Conservation (phyloP, 768 basidiomycete species). For the Tylopilus plumbeoviolaceoides region DNA sequence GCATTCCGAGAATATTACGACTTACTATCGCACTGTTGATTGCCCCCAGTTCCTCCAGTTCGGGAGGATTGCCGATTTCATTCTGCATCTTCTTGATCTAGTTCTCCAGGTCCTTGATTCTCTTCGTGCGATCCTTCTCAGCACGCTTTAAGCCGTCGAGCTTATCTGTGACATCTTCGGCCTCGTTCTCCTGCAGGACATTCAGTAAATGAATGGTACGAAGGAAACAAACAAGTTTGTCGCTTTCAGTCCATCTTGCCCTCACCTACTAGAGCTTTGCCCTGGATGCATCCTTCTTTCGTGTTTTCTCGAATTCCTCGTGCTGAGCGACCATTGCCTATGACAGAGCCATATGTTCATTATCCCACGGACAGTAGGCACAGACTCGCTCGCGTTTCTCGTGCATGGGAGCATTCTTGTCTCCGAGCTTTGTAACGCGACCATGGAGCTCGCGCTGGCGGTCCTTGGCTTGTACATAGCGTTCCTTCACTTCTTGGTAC, state of each 20-base stretch:
- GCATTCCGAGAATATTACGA: not conserved
- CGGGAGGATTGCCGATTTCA: slow-evolving; percentile 47
- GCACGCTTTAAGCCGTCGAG: slow-evolving; percentile 55
- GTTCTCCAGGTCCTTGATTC: slow-evolving; percentile 51
- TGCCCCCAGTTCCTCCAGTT: slow-evolving; percentile 44
- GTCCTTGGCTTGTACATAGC: slow-evolving; percentile 49
- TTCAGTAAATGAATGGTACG: slow-evolving; percentile 1
- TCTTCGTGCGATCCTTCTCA: slow-evolving; percentile 55
- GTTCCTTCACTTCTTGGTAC: slow-evolving; percentile 54
- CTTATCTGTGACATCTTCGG: slow-evolving; percentile 43
- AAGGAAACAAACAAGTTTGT: slow-evolving; percentile 46
- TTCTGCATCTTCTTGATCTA: slow-evolving; percentile 45
- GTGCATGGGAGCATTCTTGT: slow-evolving; percentile 63
- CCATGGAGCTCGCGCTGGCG: slow-evolving; percentile 46
- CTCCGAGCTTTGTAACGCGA: slow-evolving; percentile 48
- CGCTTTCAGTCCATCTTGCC: slow-evolving; percentile 43
- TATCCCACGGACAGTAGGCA: not conserved
- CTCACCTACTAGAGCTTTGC: slow-evolving; percentile 49
- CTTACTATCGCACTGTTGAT: slow-evolving; percentile 47
- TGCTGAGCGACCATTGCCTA: slow-evolving; percentile 49
- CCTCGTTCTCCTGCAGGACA: slow-evolving; percentile 48
- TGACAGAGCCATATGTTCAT: not conserved
- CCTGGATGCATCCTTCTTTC: slow-evolving; percentile 52
- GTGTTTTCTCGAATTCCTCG: slow-evolving; percentile 43
- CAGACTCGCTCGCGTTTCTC: slow-evolving; percentile 42